A percentile compares a stretch with the other conserved stretches of the same genome.
phyloP scores from a whole-genome alignment of 176 grass and related monocot genomes.

The Oryza glaberrima region DNA sequence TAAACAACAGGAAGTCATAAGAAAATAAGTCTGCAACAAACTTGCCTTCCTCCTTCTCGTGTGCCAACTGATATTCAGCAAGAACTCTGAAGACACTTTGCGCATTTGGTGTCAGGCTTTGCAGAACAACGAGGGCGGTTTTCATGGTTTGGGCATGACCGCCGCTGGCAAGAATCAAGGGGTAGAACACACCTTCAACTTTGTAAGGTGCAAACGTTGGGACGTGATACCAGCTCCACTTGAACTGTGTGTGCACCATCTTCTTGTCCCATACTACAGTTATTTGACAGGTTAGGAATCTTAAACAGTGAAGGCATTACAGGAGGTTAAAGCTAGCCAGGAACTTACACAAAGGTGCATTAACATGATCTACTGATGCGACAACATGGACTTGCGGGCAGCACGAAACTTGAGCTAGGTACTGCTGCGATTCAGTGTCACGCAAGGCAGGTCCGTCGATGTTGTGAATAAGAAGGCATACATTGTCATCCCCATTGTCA shows the following conservation, averaged over 20 bases:
- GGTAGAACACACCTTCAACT: slow-evolving; percentile 76
- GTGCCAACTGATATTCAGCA: slow-evolving; percentile 81
- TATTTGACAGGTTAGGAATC: slow-evolving; percentile 38
- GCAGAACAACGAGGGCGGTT: slow-evolving; percentile 80
- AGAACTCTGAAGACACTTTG: slow-evolving; percentile 97
- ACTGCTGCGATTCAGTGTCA: slow-evolving; percentile 82
- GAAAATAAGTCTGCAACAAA: slow-evolving; percentile 9
- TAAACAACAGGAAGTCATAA: neutral
- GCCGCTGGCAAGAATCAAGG: slow-evolving; percentile 77
- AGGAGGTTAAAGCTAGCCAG: slow-evolving; percentile 14
- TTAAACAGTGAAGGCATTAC: slow-evolving; percentile 31
- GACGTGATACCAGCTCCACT: slow-evolving; percentile 90
- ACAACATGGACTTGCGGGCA: slow-evolving; percentile 69
- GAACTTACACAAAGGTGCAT: slow-evolving; percentile 88
- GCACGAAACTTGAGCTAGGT: slow-evolving; percentile 76
- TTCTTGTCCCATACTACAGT: slow-evolving; percentile 97
- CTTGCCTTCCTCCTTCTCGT: slow-evolving; percentile 95
- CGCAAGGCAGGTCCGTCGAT: slow-evolving; percentile 90
- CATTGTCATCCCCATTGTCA: slow-evolving; percentile 37
- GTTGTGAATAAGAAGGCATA: slow-evolving; percentile 87
- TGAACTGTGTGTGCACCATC: slow-evolving; percentile 92
- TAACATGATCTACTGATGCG: slow-evolving; percentile 88
- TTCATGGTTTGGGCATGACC: slow-evolving; percentile 87
- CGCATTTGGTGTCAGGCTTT: slow-evolving; percentile 95
- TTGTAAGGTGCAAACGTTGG: slow-evolving; percentile 88